Evolutionary conservation across 768 basidiomycete genomes (phyloP).

Genomic region (Phaeolepiota aurea): DNA sequence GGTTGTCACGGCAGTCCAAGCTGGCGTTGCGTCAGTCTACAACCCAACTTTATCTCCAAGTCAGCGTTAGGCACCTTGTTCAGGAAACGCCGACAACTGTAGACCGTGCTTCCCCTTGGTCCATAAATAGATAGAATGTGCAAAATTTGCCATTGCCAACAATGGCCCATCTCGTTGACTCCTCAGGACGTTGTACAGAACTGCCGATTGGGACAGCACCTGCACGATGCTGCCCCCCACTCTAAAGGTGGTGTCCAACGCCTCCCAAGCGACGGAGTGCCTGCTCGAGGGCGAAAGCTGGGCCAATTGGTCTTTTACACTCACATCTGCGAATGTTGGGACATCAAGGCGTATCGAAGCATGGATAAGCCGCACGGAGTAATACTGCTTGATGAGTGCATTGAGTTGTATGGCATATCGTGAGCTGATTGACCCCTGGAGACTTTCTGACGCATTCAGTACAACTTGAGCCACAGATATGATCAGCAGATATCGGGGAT

Average conservation of each 20-base stretch:
- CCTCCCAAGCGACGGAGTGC: constrained; percentile 52
- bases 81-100: too few species aligned
- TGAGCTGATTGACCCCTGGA: too few species aligned
- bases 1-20: constrained; percentile 69
- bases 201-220: constrained; percentile 49
- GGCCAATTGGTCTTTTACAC: constrained; percentile 58
- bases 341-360: constrained; percentile 68
- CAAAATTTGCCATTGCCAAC: constrained; percentile 50
- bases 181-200: constrained; percentile 48
- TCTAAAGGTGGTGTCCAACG: constrained; percentile 34
- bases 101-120: too few species aligned
- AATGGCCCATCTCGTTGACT: constrained; percentile 56
- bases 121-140: too few species aligned
- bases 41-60: too few species aligned
- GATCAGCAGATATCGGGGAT: constrained; percentile 44
- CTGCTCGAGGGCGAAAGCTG: constrained; percentile 35
- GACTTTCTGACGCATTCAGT: constrained; percentile 32
- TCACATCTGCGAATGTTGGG: constrained; percentile 65
- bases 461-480: constrained; percentile 42
- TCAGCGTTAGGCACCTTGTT: too few species aligned
- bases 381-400: constrained; percentile 50
- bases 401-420: constrained; percentile 44
- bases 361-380: constrained; percentile 54
- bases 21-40: too few species aligned
- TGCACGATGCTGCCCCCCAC: constrained; percentile 41